These are phyloP conservation scores for Xylaria multiplex DNA, from an alignment of 2,329 filamentous ascomycete genomes.

Conservation along the genomic window DNA sequence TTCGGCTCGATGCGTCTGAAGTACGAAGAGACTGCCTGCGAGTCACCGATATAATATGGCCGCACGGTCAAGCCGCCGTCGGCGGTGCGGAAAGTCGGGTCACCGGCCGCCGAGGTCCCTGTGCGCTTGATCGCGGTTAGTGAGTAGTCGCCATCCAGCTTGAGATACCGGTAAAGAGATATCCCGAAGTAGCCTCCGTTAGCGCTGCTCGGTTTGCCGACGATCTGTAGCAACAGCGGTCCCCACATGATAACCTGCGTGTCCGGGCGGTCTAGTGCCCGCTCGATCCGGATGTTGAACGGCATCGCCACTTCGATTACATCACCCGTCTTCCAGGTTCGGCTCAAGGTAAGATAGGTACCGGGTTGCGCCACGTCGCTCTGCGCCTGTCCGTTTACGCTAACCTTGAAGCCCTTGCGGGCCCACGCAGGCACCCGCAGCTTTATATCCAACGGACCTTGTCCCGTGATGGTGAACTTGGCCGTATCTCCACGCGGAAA, in stretches of 20 bases:
- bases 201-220: slow-evolving; percentile 42
- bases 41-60: slow-evolving; percentile 48
- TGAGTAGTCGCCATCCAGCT: slow-evolving; percentile 48
- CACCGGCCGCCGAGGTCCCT: slow-evolving; percentile 38
- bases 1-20: slow-evolving; percentile 47
- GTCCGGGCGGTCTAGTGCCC: slow-evolving; percentile 48
- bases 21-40: slow-evolving; percentile 47
- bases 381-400: slow-evolving; percentile 44
- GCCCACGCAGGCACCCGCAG: slow-evolving; percentile 48
- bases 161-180: slow-evolving; percentile 48
- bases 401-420: slow-evolving; percentile 44
- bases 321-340: slow-evolving; percentile 47
- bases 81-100: slow-evolving; percentile 43
- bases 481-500: slow-evolving; percentile 45
- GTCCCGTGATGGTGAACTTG: slow-evolving; percentile 45
- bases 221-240: slow-evolving; percentile 46
- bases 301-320: slow-evolving; percentile 48
- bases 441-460: slow-evolving; percentile 47
- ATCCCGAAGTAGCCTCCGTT: slow-evolving; percentile 43
- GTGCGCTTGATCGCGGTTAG: slow-evolving; percentile 41
- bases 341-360: slow-evolving; percentile 47
- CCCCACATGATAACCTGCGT: slow-evolving; percentile 50
- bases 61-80: slow-evolving; percentile 40
- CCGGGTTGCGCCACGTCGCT: slow-evolving; percentile 37
- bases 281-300: slow-evolving; percentile 47